Base-by-base conservation (phyloP, 169 alveolate species). In the Cryptosporidium tyzzeri region DNA sequence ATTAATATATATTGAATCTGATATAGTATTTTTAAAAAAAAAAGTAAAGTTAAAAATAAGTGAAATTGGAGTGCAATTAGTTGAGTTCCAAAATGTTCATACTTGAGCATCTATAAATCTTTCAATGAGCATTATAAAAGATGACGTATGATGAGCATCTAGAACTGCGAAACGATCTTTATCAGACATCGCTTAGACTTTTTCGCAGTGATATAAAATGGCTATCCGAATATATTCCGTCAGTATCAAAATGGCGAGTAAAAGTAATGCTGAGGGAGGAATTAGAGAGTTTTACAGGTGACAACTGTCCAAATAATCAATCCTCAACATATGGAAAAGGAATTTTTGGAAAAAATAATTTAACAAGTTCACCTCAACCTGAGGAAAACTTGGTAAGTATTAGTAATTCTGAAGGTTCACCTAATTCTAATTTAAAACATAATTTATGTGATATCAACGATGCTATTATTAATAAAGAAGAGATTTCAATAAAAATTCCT, bases 141-240 rank as follows among this genome's bases (percentile, higher is more conserved):
- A 80, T 80, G 89, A 65, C 51, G 6, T 65, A 59, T 26, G 51
- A 80, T 5, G 75, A 80, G 14, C 89, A 80, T 62, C 18, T 80
- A 35, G 69, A 80, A 33, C 51, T 80, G 33, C 35, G 89, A 31
- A 80, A 80, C 23, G 70, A 62, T 41, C 67, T 80, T 23, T 67
- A 80, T 41, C 75, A 62, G 21, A 45, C 71, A 21, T 80, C 89
- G 18, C 50, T 80, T 3, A 80, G 48, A 39, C 80, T 67, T 37
- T 80, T 80, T 62, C 89, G 31, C 39, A 26, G 65, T 65, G 48
- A 80, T 39, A 44, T 44, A n/a, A 73, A 80, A 12, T 80, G 89
- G 89, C 33, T 80, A 44, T 80, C 89, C 41, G 89, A 80, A n/a
- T 80, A 80, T 18, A 61, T 80, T 29, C 74, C 89, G 23, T 59